Evolutionary conservation across 495 filamentous ascomycete species (phyloP).

Genomic region (Lindgomyces ingoldianus): DNA sequence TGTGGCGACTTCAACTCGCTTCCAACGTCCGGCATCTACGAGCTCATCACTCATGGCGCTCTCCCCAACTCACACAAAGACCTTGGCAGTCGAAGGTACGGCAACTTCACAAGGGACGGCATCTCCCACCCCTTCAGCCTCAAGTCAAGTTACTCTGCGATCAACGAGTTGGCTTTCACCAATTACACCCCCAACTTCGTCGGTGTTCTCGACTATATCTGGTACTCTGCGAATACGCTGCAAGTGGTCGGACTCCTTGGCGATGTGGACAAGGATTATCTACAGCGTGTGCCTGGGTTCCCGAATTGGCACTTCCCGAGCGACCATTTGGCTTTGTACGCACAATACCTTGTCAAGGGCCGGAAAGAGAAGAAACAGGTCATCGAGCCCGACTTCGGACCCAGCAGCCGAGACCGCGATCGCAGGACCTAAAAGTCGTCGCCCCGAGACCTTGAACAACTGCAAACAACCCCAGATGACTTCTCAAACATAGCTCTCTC

Average conservation of each 20-base stretch:
- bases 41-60: constrained; percentile 74
- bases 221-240: constrained; percentile 90
- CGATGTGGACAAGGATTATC: constrained; percentile 85
- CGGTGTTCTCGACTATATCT: constrained; percentile 93
- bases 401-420: constrained; percentile 23
- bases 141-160: constrained; percentile 78
- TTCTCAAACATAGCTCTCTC: neutral
- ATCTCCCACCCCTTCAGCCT: constrained; percentile 93
- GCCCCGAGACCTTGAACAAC: neutral
- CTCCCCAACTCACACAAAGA: constrained; percentile 75
- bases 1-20: constrained; percentile 96
- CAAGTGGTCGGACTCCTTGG: constrained; percentile 86
- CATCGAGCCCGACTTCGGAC: constrained; percentile 64
- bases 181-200: constrained; percentile 93
- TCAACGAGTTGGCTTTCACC: constrained; percentile 86
- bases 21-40: constrained; percentile 80
- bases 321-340: constrained; percentile 90
- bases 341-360: constrained; percentile 87
- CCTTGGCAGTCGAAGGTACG: constrained; percentile 72
- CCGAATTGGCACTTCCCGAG: constrained; percentile 97
- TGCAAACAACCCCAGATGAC: neutral
- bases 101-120: constrained; percentile 85
- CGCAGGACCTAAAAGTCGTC: constrained; percentile 2
- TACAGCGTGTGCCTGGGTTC: constrained; percentile 88
- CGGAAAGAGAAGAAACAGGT: constrained; percentile 75